Evolutionary conservation across 2,329 filamentous ascomycete genomes (phyloP).

Genomic region (Fusarium sublunatum): DNA sequence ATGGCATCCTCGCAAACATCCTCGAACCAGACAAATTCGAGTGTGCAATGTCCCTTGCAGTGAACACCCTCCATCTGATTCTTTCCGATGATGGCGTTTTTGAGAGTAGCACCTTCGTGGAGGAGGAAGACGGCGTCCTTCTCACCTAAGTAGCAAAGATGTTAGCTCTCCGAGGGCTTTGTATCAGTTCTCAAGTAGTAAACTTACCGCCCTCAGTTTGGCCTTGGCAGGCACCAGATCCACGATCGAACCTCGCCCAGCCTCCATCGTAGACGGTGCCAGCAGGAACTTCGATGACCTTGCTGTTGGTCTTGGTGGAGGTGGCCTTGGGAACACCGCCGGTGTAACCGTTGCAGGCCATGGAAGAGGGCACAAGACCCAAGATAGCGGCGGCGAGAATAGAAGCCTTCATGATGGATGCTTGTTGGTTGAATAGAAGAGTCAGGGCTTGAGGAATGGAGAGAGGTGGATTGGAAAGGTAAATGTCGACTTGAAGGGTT

Average conservation of each 20-base stretch:
- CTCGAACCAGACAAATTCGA: slow-evolving; percentile 53
- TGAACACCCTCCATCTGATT: slow-evolving; percentile 62
- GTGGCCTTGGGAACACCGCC: slow-evolving; percentile 48
- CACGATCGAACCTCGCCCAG: slow-evolving; percentile 53
- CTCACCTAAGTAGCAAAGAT: slow-evolving; percentile 39
- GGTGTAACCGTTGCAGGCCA: slow-evolving; percentile 44
- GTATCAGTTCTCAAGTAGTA: neutral
- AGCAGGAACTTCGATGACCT: slow-evolving; percentile 49
- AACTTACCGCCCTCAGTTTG: slow-evolving; percentile 44
- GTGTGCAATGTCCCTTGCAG: slow-evolving; percentile 58
- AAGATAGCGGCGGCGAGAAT: slow-evolving; percentile 5
- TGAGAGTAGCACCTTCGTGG: slow-evolving; percentile 60
- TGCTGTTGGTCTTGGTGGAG: slow-evolving; percentile 43
- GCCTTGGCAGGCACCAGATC: slow-evolving; percentile 46
- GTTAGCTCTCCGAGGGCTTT: neutral
- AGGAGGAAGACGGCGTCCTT: slow-evolving; percentile 62
- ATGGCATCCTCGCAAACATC: slow-evolving; percentile 53
- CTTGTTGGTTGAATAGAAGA: neutral
- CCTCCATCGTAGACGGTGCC: slow-evolving; percentile 49
- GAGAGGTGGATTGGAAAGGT: no score
- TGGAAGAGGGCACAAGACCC: slow-evolving; percentile 29
- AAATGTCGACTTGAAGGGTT: neutral
- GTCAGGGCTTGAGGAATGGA: no score
- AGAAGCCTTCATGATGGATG: slow-evolving; percentile 22
- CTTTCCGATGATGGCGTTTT: slow-evolving; percentile 64